Conservation (phyloP, 2,329 filamentous ascomycete species). For the Aspergillus glaucus region DNA sequence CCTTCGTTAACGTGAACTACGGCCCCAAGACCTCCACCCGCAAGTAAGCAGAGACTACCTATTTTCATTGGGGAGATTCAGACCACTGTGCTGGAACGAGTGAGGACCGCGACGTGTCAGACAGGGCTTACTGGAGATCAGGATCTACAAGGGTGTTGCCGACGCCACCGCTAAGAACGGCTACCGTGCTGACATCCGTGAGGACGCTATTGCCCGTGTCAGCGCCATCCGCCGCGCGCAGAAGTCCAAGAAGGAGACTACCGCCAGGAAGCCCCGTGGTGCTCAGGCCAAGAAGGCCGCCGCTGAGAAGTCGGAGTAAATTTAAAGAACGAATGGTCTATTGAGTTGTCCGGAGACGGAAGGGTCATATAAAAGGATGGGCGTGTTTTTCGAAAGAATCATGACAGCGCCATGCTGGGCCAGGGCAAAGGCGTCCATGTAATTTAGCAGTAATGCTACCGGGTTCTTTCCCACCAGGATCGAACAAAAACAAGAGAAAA, state of each 20-base stretch:
- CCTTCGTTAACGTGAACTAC: conserved; percentile 61
- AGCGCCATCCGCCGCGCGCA: conserved; percentile 77
- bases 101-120: background rate
- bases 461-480: conserved; percentile 8
- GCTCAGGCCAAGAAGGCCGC: conserved; percentile 68
- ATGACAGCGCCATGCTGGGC: conserved; percentile 19
- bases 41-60: conserved; percentile 56
- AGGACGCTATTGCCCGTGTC: conserved; percentile 75
- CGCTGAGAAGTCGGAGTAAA: conserved; percentile 33
- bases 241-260: conserved; percentile 67
- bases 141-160: conserved; percentile 85
- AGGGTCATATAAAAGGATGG: conserved; percentile 3
- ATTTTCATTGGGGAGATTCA: background rate
- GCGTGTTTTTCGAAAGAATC: conserved; percentile 3
- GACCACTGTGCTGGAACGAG: background rate
- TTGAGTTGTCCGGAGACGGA: conserved; percentile 1
- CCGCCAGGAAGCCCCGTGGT: conserved; percentile 70
- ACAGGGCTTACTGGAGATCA: conserved; percentile 33
- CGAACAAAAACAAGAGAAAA: conserved; percentile 9
- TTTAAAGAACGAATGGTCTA: background rate
- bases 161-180: conserved; percentile 72
- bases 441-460: conserved; percentile 23
- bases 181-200: conserved; percentile 76
- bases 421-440: conserved; percentile 22
- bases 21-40: conserved; percentile 66